Evolutionary conservation across 306 rosid species (phyloP), one percentile per base, ranked within the genome.

Genomic region (Fragaria ananassa): DNA sequence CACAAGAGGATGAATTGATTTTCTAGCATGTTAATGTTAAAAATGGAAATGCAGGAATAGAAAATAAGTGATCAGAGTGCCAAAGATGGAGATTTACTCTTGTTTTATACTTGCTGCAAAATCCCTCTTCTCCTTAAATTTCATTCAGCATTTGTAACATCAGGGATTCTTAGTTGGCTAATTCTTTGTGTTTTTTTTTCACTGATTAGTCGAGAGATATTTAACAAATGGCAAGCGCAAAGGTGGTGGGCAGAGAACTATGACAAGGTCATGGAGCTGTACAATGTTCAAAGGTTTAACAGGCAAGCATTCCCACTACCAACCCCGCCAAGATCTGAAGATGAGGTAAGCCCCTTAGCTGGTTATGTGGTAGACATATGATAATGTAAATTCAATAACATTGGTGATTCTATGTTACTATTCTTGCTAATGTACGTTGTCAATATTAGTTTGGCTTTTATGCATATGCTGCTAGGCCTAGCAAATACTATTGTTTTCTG

Each of bases 161-260:
- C 21, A 62, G 60, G 31, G 70, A 44, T 44, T 74, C 46, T 61
- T 12, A 5, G 13, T 27, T 21, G 62, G 12, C 44, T 57, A 41
- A 23, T 57, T 73, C 41, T 23, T 41, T 42, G 27, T 27, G 27
- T 29, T 57, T n/a, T 5, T 2, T 29, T 14, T 2, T 13, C 31
- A 58, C n/a, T 78, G 70, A 53, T 78, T 81, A 93, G 98, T 74
- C 98, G 98, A 25, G 98, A 93, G 64, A 79, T 89, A 79, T 93
- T 91, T 68, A 93, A 91, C 78, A 93, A 93, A 89, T 93, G 93
- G 92, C 97, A 93, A 93, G 98, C 98, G 72, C 97, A 93, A 74
- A 91, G 91, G 77, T 93, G 98, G 98, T 93, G 98, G 98, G 81
- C 91, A 1, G 98, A 93, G 70, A 93, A 91, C 78, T 91, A 89